Evolutionary conservation across 2,329 filamentous ascomycete species (phyloP), one percentile per base, ranked within the genome.

Genomic region (Cordyceps farinosa): DNA sequence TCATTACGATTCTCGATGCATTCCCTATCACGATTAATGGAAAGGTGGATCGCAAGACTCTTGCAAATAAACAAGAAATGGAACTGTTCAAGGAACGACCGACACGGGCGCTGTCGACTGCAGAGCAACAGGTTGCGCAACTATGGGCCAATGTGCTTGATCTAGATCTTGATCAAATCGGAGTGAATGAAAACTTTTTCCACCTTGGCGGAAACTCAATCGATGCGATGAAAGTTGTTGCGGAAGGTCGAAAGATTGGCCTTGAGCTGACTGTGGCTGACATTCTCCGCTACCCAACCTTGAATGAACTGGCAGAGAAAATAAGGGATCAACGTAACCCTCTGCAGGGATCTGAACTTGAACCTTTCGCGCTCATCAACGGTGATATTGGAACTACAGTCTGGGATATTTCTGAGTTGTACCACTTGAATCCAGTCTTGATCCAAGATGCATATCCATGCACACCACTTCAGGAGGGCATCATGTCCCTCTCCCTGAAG

Each of bases 141-240:
- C 17, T 66, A 47, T 64, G 58, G 55, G 22, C 34, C n/a, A 13
- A 32, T 4, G 29, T 66, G 22, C 58, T 64, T 5, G 29, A 42
- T 6, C n/a, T 59, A 5, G 29, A 48, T 1, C 13, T 29, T 3
- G 36, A 48, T 6, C 42, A 42, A 3, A 45, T 45, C 3, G 42
- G 42, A 17, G 7, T 45, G 3, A 22, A 45, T n/a, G 42, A 11
- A 3, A 45, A 11, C 42, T 45, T 45, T 27, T 45, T 45, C 1
- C 17, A 45, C 10, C 42, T 45, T 10, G 42, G 42, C 42, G n/a
- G 42, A 3, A 22, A 45, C 22, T 27, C 42, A 10, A n/a, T 45
- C 3, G n/a, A 22, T 27, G 42, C 42, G 3, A 45, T 45, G 42
- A 15, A 22, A 10, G n/a, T 27, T 27, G 42, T 27, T 6, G 17